phyloP scores from a whole-genome alignment of 768 basidiomycete species.

The Erythrobasidium yunnanense region DNA sequence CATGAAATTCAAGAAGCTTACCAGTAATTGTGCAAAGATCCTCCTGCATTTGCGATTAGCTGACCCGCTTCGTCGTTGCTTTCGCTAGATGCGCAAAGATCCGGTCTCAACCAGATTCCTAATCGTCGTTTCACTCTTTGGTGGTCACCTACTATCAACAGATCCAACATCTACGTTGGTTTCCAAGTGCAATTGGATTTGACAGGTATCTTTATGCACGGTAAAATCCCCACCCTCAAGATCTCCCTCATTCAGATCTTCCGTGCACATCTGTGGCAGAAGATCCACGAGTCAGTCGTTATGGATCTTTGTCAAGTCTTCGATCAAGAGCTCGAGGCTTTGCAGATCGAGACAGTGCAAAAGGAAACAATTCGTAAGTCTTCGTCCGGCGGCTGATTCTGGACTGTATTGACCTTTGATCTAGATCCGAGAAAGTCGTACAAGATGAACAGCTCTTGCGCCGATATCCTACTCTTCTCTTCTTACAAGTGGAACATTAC shows the following conservation, averaged over 20 bases:
- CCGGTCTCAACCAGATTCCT: conserved; percentile 93
- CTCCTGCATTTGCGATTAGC: too few relatives aligned
- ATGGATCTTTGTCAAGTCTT: conserved; percentile 62
- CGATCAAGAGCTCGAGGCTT: conserved; percentile 92
- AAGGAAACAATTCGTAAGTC: conserved; percentile 82
- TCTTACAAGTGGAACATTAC: conserved; percentile 85
- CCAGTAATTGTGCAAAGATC: too few relatives aligned
- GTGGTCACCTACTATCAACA: conserved; percentile 99
- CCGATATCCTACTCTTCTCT: conserved; percentile 93
- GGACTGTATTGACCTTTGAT: background rate
- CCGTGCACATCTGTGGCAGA: conserved; percentile 99
- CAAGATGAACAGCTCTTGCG: conserved; percentile 99
- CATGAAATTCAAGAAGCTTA: conserved; percentile 85
- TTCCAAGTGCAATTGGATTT: conserved; percentile 99
- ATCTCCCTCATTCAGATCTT: conserved; percentile 99
- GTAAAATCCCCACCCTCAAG: conserved; percentile 94
- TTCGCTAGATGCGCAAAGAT: conserved; percentile 67
- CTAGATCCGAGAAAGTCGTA: conserved; percentile 89
- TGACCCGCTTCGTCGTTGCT: too few relatives aligned
- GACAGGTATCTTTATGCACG: conserved; percentile 96
- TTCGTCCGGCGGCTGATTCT: background rate
- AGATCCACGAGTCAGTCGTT: conserved; percentile 56
- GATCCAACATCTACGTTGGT: conserved; percentile 98
- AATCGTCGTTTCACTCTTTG: conserved; percentile 96
- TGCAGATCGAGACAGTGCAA: conserved; percentile 98